phyloP scores from a whole-genome alignment of 345 rosid species.

The Eucalyptus pauciflora region DNA sequence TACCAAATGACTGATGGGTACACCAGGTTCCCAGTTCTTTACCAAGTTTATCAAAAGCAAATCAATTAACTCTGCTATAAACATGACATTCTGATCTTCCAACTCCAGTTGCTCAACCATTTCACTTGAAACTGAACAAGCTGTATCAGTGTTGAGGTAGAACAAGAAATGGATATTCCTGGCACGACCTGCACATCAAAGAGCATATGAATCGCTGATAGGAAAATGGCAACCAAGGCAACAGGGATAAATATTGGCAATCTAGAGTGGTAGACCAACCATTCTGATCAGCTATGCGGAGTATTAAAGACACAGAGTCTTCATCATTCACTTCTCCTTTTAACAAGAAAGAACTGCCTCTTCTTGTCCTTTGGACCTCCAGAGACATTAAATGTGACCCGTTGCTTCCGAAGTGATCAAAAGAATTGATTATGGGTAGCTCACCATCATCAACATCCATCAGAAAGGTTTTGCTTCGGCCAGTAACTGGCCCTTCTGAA shows the following conservation, averaged over 20 bases:
- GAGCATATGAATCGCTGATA: background rate
- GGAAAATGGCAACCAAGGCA: background rate
- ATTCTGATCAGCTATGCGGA: constrained; percentile 60
- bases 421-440: constrained; percentile 38
- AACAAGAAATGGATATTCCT: constrained; percentile 78
- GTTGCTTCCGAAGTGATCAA: constrained; percentile 18
- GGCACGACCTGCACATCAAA: constrained; percentile 39
- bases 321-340: constrained; percentile 72
- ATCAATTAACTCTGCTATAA: constrained; percentile 79
- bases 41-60: constrained; percentile 46
- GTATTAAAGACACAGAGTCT: constrained; percentile 54
- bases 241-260: background rate
- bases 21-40: constrained; percentile 42
- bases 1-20: constrained; percentile 27
- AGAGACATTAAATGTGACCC: constrained; percentile 14
- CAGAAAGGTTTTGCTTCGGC: constrained; percentile 21
- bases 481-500: constrained; percentile 62
- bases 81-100: constrained; percentile 51
- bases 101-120: constrained; percentile 93
- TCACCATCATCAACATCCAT: constrained; percentile 52
- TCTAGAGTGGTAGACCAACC: constrained; percentile 24
- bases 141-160: constrained; percentile 72
- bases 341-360: constrained; percentile 48
- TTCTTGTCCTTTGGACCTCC: constrained; percentile 52
- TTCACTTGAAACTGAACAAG: constrained; percentile 71